phyloP scores from a whole-genome alignment of 2,329 filamentous ascomycete species.

The Huntiella omanensis region DNA sequence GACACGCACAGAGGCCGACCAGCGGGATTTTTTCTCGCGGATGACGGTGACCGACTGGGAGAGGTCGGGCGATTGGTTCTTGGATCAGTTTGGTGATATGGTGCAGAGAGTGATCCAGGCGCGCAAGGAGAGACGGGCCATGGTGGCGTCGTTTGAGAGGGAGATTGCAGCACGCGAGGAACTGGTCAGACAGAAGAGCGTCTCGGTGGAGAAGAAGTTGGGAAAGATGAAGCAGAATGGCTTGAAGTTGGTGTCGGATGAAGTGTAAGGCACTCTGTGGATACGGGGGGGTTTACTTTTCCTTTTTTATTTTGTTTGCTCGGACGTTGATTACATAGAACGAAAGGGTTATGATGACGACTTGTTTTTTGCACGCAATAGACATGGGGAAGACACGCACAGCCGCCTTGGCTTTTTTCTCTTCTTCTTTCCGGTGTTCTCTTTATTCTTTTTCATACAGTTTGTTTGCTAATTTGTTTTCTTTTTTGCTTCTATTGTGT shows the following conservation, averaged over 20 bases:
- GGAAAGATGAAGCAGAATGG: slow-evolving; percentile 37
- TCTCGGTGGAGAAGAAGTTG: slow-evolving; percentile 36
- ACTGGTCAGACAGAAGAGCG: slow-evolving; percentile 31
- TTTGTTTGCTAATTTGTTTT: too few relatives aligned
- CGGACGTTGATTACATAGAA: too few relatives aligned
- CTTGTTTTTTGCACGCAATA: too few relatives aligned
- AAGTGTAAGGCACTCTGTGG: slow-evolving; percentile 1
- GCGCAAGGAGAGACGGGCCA: slow-evolving; percentile 29
- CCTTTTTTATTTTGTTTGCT: background rate
- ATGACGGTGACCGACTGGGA: slow-evolving; percentile 41
- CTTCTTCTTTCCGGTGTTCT: too few relatives aligned
- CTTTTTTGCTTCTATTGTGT: too few relatives aligned
- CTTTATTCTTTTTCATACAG: too few relatives aligned
- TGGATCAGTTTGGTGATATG: slow-evolving; percentile 32
- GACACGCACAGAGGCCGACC: slow-evolving; percentile 25
- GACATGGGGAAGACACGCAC: too few relatives aligned
- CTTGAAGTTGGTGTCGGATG: slow-evolving; percentile 29
- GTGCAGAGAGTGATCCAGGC: slow-evolving; percentile 29
- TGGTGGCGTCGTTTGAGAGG: slow-evolving; percentile 32
- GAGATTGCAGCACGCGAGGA: slow-evolving; percentile 37
- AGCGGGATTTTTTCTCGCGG: slow-evolving; percentile 30
- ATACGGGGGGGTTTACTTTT: background rate
- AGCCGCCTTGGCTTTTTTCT: too few relatives aligned
- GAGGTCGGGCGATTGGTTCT: slow-evolving; percentile 39
- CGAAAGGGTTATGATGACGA: background rate